Base-by-base conservation (phyloP, 352 stramenopile species). In the Pythium oligandrum region DNA sequence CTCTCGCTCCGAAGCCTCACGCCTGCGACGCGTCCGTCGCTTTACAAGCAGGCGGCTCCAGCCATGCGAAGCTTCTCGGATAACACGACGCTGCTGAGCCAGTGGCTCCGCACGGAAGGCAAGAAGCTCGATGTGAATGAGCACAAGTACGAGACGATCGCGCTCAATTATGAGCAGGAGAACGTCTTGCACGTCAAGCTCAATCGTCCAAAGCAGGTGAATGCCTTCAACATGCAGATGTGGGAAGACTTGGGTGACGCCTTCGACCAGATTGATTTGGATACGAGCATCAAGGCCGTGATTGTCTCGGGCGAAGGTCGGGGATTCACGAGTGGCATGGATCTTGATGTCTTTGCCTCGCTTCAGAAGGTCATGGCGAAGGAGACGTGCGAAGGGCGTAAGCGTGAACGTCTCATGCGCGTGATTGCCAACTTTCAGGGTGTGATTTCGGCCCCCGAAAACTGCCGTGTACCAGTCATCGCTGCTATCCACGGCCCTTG, bases 201-300 rank as follows among this genome's bases (percentile, higher is more conserved):
- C 32, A 73, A 92, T 42, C 85, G 87, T 7, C 88, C 88, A 4
- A 87, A 84, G 57, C 75, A 84, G 45, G 61, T 92, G 44, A 96
- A 96, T 44, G 82, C 86, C 34, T 90, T 96, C 70, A 90, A 93
- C 65, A 90, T 96, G 79, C 79, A 86, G 55, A 91, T 96, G 77
- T 96, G 87, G 87, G 61, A 76, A 34, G 87, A 96, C 26, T 51
- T 95, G 42, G 70, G 71, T 12, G 55, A 78, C 42, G 71, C 75
- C 11, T 96, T 95, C 38, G 64, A 85, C 34, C 57, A 71, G 42
- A 66, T 95, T 32, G 76, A 93, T 51, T 32, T 63, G 6, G 78
- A 90, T 37, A 58, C 71, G 58, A 83, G 66, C 58, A 81, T 93
- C 45, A 81, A 78, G 46, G 79, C 75, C 10, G 78, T 95, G 10